phyloP scores from a whole-genome alignment of 192 early-diverging fungal species.

The Thamnidium elegans region DNA sequence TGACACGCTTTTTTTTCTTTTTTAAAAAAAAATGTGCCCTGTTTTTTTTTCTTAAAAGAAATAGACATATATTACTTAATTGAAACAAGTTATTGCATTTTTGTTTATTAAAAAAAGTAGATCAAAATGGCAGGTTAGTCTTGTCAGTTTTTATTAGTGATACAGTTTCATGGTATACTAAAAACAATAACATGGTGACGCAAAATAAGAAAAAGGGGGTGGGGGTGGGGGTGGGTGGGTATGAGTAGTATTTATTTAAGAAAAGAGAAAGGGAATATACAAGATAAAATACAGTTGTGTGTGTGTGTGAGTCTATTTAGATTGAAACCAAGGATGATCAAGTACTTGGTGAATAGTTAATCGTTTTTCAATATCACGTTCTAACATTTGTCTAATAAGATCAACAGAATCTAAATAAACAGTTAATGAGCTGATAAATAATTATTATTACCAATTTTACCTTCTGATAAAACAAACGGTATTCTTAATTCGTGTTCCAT shows the following conservation, averaged over 20 bases:
- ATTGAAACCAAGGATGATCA: slow-evolving; percentile 67
- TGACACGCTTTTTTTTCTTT: neutral
- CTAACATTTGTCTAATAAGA: slow-evolving; percentile 70
- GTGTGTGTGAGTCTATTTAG: neutral
- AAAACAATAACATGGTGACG: neutral
- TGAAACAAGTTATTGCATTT: neutral
- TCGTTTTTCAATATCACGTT: slow-evolving; percentile 63
- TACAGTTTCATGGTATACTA: neutral
- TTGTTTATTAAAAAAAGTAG: neutral
- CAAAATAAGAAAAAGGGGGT: neutral
- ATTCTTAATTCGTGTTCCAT: slow-evolving; percentile 48
- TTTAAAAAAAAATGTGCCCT: neutral
- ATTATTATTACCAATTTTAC: slow-evolving; percentile 3
- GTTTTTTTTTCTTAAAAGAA: neutral
- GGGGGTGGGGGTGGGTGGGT: neutral
- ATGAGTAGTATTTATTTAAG: neutral
- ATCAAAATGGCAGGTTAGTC: neutral
- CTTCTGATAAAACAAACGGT: slow-evolving; percentile 14
- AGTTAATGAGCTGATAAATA: neutral
- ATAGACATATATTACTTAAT: neutral
- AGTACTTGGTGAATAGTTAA: slow-evolving; percentile 76
- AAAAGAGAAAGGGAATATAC: neutral
- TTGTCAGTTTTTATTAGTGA: neutral
- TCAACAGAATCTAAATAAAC: slow-evolving; percentile 45
- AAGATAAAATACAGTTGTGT: neutral